Percentiles rank a stretch among this genome's conserved stretches.
phyloP scores from a whole-genome alignment of 352 stramenopile species.

The Globisporangium radiosum region DNA sequence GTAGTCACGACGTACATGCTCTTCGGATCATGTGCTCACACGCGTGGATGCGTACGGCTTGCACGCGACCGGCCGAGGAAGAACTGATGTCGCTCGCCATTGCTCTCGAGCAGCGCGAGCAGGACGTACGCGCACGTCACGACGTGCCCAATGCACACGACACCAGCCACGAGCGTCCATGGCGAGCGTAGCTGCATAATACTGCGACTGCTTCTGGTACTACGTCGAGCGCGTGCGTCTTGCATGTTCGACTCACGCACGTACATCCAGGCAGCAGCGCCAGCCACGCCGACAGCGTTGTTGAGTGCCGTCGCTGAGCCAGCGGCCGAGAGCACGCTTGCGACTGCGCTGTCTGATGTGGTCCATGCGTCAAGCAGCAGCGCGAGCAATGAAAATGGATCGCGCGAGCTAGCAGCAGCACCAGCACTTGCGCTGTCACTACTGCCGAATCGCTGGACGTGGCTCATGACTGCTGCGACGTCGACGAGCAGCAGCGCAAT shows the following conservation, averaged over 20 bases:
- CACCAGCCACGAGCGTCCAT: constrained; percentile 13
- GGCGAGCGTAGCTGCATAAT: neutral
- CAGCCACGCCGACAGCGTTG: constrained; percentile 35
- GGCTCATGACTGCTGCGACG: constrained; percentile 34
- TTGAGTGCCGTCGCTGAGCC: constrained; percentile 30
- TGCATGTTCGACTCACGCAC: constrained; percentile 23
- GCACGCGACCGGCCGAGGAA: constrained; percentile 33
- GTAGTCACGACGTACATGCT: too few species aligned
- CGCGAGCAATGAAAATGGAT: constrained; percentile 27
- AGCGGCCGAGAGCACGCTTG: neutral
- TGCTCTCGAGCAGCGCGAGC: constrained; percentile 62
- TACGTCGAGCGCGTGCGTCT: neutral
- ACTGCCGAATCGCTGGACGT: neutral
- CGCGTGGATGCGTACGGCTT: too few species aligned
- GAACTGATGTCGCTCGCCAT: constrained; percentile 58
- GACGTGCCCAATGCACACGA: constrained; percentile 51
- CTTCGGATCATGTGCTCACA: too few species aligned
- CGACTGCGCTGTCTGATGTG: neutral
- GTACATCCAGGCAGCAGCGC: constrained; percentile 54
- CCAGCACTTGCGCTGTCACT: neutral
- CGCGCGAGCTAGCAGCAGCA: neutral
- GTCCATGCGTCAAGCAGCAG: constrained; percentile 7
- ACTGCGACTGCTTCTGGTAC: neutral
- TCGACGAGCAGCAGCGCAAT: constrained; percentile 57
- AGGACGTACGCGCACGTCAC: constrained; percentile 60